Evolutionary conservation across 179 eudicot species (phyloP), one percentile per base, ranked within the genome.

Genomic region (Gypsophila paniculata): DNA sequence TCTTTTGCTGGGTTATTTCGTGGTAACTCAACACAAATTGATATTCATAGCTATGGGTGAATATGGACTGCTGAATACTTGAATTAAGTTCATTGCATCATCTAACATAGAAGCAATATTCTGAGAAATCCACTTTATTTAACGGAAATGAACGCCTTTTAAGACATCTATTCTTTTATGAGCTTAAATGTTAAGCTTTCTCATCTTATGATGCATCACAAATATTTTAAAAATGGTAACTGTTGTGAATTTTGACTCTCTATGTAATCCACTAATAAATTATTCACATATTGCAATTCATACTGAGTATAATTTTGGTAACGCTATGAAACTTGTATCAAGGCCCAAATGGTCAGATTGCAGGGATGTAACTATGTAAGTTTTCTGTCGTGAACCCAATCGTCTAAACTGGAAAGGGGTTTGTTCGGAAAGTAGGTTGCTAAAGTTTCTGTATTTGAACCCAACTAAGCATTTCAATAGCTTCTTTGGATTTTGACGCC

Each of bases 61-160:
- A 9, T 59, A 23, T 59, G n/a, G 8, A 2, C 2, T 29, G 34
- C 38, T 1, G 6, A 13, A 26, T 59, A 59, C 62, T 12, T 13
- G 34, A 59, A 22, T 59, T 59, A 59, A 59, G 32, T 59, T 59
- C 62, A 59, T 59, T 59, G 62, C 62, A 22, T 59, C 32, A 12
- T 59, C n/a, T 23, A 59, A 59, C 32, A n/a, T 17, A n/a, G 5
- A 18, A 53, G 2, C 58, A 53, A 53, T n/a, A 4, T 53, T 53
- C 23, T 42, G 22, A 53, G 58, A 53, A 2, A 6, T 53, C 58
- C 22, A 46, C 52, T 4, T 12, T 46, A 13, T 46, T 46, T 46
- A 11, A 46, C 3, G 52, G 17, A 53, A 53, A 53, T n/a, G 58
- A 53, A 53, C 58, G 18, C 58, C 22, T 53, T 51, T 14, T 13